Evolutionary conservation across 306 rosid genomes (phyloP).

Genomic region (Heteromeles arbutifolia): DNA sequence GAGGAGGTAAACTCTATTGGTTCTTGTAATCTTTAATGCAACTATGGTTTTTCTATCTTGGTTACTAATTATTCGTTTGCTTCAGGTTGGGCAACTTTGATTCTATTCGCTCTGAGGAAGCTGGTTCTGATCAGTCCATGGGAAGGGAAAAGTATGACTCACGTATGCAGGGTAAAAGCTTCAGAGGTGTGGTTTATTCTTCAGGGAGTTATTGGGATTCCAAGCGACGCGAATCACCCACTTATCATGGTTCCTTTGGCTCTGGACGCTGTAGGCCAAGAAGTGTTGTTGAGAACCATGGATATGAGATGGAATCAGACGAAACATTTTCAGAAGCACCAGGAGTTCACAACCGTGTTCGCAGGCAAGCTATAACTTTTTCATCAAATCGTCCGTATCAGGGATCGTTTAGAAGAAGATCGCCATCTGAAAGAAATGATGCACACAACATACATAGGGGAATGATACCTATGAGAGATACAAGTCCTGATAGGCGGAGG

Average conservation of each 20-base stretch:
- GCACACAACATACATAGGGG: conserved; percentile 12
- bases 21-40: neutral
- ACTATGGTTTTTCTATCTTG: neutral
- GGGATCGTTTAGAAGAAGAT: conserved; percentile 24
- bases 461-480: conserved; percentile 19
- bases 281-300: conserved; percentile 17
- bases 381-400: conserved; percentile 15
- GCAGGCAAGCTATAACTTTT: conserved; percentile 15
- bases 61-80: neutral
- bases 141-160: conserved; percentile 22
- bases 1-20: conserved; percentile 10
- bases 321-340: conserved; percentile 6
- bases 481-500: conserved; percentile 30
- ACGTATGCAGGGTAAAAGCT: conserved; percentile 7
- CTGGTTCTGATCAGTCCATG: conserved; percentile 8
- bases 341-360: conserved; percentile 16
- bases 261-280: conserved; percentile 19
- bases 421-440: conserved; percentile 17
- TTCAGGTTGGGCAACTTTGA: conserved; percentile 19
- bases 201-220: conserved; percentile 17
- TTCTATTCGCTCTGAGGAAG: conserved; percentile 15
- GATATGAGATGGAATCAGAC: conserved; percentile 15
- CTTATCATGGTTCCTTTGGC: conserved; percentile 15
- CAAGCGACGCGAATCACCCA: conserved; percentile 14
- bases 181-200: conserved; percentile 1